These are phyloP conservation scores for Fusarium sp. DNA, from an alignment of 2,329 filamentous ascomycete genomes.

Conservation along the genomic window DNA sequence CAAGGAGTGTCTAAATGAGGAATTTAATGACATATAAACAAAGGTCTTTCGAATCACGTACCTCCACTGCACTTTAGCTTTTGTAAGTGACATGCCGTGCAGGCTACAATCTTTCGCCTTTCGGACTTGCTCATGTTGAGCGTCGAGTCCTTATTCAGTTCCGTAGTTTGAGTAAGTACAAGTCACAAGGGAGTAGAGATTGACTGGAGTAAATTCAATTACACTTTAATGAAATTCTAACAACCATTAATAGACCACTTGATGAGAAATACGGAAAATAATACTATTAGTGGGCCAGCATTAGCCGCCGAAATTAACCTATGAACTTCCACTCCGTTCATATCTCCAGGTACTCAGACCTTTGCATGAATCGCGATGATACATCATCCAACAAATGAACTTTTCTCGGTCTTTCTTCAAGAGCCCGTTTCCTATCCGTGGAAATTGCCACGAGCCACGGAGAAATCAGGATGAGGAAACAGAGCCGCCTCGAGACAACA, in stretches of 20 bases:
- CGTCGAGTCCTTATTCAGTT: neutral
- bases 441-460: neutral
- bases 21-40: neutral
- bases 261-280: too few relatives aligned
- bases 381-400: neutral
- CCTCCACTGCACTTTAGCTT: conserved; percentile 16
- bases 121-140: conserved; percentile 1
- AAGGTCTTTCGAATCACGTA: neutral
- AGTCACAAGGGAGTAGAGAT: neutral
- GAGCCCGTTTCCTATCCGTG: neutral
- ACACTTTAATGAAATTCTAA: neutral
- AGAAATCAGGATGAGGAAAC: conserved; percentile 13
- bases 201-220: neutral
- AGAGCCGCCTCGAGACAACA: conserved; percentile 30
- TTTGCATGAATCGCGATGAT: neutral
- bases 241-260: neutral
- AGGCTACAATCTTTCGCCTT: conserved; percentile 3
- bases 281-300: neutral
- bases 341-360: neutral
- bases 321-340: neutral
- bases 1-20: neutral
- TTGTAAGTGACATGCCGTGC: conserved; percentile 5
- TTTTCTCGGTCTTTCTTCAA: neutral
- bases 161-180: neutral
- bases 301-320: neutral